Percentiles rank a stretch among this genome's conserved stretches.
Evolutionary conservation across 768 basidiomycete species (phyloP).

Genomic region (Tulasnella sp.): DNA sequence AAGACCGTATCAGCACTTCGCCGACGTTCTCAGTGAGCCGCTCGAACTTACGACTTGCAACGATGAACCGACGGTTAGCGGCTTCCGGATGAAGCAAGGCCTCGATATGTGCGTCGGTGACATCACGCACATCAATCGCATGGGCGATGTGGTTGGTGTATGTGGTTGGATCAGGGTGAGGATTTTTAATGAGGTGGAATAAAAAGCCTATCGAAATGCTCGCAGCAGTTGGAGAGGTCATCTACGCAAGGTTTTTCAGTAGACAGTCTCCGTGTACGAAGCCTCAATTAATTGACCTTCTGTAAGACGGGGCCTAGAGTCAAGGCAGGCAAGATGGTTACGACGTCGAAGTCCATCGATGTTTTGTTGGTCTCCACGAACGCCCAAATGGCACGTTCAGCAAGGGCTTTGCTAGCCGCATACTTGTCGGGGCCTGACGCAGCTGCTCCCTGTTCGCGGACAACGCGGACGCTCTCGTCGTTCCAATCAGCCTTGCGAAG

Average conservation of each 20-base stretch:
- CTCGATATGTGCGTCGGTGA: slow-evolving; percentile 26
- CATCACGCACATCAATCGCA: slow-evolving; percentile 30
- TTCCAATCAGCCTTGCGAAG: slow-evolving; percentile 29
- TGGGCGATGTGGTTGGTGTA: neutral
- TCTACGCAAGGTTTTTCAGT: neutral
- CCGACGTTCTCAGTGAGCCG: neutral
- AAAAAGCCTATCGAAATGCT: neutral
- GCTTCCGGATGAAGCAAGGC: slow-evolving; percentile 23
- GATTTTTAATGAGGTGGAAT: neutral
- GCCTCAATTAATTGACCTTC: neutral
- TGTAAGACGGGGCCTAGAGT: slow-evolving; percentile 15
- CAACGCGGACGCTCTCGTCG: slow-evolving; percentile 21
- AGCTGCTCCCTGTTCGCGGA: slow-evolving; percentile 25
- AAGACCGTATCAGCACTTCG: neutral
- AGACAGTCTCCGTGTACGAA: neutral
- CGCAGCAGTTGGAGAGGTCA: neutral
- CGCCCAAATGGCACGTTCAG: slow-evolving; percentile 19
- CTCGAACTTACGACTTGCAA: slow-evolving; percentile 7
- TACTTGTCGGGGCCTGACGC: slow-evolving; percentile 25
- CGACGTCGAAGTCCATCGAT: slow-evolving; percentile 23
- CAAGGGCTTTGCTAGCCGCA: slow-evolving; percentile 23
- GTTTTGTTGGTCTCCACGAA: slow-evolving; percentile 21
- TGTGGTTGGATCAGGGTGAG: neutral
- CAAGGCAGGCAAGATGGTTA: slow-evolving; percentile 26
- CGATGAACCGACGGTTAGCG: slow-evolving; percentile 22